Conservation (phyloP, 2,329 filamentous ascomycete genomes). For the Fusarium pseudoanthophilum region DNA sequence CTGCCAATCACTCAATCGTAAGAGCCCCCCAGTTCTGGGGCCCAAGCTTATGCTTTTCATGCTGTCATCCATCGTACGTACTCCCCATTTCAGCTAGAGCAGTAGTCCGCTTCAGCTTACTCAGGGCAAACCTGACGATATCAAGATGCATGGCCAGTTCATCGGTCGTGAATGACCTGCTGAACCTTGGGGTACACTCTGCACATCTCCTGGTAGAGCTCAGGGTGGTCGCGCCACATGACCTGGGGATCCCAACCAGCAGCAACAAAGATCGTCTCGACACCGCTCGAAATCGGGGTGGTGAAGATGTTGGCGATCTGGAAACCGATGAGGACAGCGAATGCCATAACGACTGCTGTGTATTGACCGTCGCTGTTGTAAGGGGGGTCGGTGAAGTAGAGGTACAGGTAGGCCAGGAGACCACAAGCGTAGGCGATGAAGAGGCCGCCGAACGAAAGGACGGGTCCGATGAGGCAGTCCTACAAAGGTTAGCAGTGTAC, state of each 20-base stretch:
- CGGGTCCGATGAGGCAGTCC: slow-evolving; percentile 83
- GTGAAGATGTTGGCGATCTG: slow-evolving; percentile 93
- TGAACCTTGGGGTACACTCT: slow-evolving; percentile 86
- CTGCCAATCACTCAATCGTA: not conserved
- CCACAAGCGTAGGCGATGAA: slow-evolving; percentile 88
- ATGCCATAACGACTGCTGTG: slow-evolving; percentile 83
- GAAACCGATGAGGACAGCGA: slow-evolving; percentile 87
- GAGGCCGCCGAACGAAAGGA: slow-evolving; percentile 79
- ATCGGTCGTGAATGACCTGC: slow-evolving; percentile 68
- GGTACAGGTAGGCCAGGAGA: slow-evolving; percentile 86
- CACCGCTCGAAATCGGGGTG: slow-evolving; percentile 86
- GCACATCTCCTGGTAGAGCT: slow-evolving; percentile 83
- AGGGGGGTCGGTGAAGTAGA: slow-evolving; percentile 80
- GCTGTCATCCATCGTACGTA: not conserved
- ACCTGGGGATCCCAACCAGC: slow-evolving; percentile 76
- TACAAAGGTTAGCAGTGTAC: slow-evolving; percentile 38
- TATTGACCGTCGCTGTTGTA: slow-evolving; percentile 78
- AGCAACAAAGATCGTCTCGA: slow-evolving; percentile 92
- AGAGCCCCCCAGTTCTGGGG: not conserved
- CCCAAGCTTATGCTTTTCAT: not conserved
- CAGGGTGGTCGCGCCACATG: slow-evolving; percentile 81
- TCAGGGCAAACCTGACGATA: not conserved
- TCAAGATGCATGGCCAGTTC: not conserved
- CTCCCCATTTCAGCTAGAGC: not conserved
- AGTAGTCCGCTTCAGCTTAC: not conserved